These are phyloP conservation scores for Wickerhamomyces bovis DNA, from an alignment of 805 yeast species.

Conservation along the genomic window DNA sequence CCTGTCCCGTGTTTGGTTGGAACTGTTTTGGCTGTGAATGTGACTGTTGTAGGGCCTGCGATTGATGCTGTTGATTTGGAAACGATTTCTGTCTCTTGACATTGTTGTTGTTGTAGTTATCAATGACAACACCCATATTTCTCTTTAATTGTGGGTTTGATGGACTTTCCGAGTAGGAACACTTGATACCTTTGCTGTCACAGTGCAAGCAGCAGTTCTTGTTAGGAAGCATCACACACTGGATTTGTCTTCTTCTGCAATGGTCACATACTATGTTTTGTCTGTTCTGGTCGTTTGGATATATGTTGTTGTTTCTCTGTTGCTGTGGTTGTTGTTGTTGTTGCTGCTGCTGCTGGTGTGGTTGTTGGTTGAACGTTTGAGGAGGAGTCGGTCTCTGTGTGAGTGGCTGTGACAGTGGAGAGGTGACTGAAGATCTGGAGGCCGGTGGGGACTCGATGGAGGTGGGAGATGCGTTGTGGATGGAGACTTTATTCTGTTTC, in stretches of 20 bases:
- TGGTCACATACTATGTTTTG: slow-evolving; percentile 63
- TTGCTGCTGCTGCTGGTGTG: neutral
- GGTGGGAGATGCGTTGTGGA: slow-evolving; percentile 20
- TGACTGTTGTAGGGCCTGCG: slow-evolving; percentile 1
- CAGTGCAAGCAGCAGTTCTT: slow-evolving; percentile 67
- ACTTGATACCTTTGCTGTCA: slow-evolving; percentile 63
- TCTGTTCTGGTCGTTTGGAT: slow-evolving; percentile 7
- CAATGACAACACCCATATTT: slow-evolving; percentile 20
- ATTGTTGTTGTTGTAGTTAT: slow-evolving; percentile 5
- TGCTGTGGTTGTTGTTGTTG: slow-evolving; percentile 4
- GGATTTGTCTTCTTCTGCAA: slow-evolving; percentile 73
- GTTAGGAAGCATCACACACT: slow-evolving; percentile 67
- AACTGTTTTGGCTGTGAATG: slow-evolving; percentile 9
- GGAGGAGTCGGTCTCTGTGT: neutral
- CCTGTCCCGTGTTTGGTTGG: slow-evolving; percentile 20
- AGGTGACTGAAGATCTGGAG: slow-evolving; percentile 6
- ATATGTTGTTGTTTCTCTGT: slow-evolving; percentile 2
- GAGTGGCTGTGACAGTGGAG: slow-evolving; percentile 2
- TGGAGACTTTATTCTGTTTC: slow-evolving; percentile 20
- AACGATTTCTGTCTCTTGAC: slow-evolving; percentile 2
- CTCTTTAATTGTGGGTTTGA: slow-evolving; percentile 33
- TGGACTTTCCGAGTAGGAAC: slow-evolving; percentile 66
- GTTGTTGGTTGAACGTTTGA: neutral
- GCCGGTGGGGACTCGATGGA: slow-evolving; percentile 12
- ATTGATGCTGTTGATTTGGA: slow-evolving; percentile 4